These are phyloP conservation scores for Marchantia paleacea DNA, from an alignment of 225 moss, liverwort and hornwort species.

Conservation along the genomic window DNA sequence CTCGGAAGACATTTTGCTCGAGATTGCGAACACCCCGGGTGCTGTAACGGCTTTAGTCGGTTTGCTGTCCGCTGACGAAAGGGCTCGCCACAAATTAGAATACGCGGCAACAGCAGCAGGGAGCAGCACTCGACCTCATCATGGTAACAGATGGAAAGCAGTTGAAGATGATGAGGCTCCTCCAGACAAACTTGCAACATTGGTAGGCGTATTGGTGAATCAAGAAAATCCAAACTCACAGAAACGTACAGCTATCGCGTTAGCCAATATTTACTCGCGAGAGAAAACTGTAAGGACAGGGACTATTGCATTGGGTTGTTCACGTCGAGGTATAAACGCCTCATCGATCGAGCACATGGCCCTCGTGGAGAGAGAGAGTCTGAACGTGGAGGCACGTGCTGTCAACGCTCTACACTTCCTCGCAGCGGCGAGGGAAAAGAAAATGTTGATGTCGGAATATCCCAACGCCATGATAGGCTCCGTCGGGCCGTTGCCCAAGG, in stretches of 20 bases:
- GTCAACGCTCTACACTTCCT: not conserved
- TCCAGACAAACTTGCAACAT: conserved; percentile 5
- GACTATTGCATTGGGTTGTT: not conserved
- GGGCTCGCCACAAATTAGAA: not conserved
- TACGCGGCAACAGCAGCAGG: not conserved
- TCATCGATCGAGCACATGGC: conserved; percentile 5
- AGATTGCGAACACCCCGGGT: conserved; percentile 6
- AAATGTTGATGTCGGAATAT: conserved; percentile 15
- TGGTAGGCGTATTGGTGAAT: conserved; percentile 16
- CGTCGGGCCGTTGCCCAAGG: not conserved
- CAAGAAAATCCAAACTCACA: not conserved
- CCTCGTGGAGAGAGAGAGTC: not conserved
- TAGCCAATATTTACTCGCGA: not conserved
- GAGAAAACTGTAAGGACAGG: not conserved
- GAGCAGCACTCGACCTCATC: not conserved
- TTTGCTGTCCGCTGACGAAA: not conserved
- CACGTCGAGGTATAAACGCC: not conserved
- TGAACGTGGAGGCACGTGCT: not conserved
- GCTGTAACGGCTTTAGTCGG: conserved; percentile 14
- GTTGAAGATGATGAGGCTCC: not conserved
- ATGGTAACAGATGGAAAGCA: not conserved
- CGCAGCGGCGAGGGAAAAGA: conserved; percentile 11
- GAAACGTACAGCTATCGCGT: conserved; percentile 4
- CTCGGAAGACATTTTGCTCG: conserved; percentile 4
- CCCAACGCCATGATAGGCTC: conserved; percentile 1